Evolutionary conservation across 1,139 yeast genomes (phyloP).

Genomic region (Blastobotrys proliferans): DNA sequence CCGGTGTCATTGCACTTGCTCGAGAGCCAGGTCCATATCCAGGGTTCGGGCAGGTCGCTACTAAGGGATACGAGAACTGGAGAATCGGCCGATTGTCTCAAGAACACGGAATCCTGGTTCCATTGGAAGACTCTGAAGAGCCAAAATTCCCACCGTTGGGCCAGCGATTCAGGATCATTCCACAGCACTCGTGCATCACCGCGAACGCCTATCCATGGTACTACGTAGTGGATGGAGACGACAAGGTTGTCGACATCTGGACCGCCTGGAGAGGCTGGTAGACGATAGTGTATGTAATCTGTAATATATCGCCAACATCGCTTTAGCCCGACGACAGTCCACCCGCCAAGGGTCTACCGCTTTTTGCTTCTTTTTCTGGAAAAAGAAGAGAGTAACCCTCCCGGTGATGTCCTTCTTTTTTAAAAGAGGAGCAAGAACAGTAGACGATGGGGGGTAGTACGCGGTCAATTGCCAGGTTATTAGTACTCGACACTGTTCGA

Average conservation of each 20-base stretch:
- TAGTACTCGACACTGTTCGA: no score
- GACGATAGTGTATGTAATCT: background rate
- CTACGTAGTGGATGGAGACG: slow-evolving; percentile 47
- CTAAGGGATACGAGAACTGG: slow-evolving; percentile 44
- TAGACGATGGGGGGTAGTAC: no score
- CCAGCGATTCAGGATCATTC: slow-evolving; percentile 51
- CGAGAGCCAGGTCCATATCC: slow-evolving; percentile 51
- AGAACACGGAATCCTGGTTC: slow-evolving; percentile 50
- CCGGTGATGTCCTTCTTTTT: no score
- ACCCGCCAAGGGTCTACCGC: no score
- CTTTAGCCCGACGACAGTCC: no score
- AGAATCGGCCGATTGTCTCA: slow-evolving; percentile 49
- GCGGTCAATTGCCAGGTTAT: no score
- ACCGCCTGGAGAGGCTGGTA: slow-evolving; percentile 63
- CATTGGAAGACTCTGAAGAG: slow-evolving; percentile 47
- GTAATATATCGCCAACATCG: no score
- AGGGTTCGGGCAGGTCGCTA: slow-evolving; percentile 47
- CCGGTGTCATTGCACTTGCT: slow-evolving; percentile 69
- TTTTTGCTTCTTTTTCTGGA: no score
- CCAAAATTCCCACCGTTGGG: slow-evolving; percentile 45
- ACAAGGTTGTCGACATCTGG: slow-evolving; percentile 62
- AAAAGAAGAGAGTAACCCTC: no score
- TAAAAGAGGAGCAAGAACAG: no score
- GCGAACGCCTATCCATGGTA: slow-evolving; percentile 62
- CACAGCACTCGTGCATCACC: slow-evolving; percentile 75